Evolutionary conservation across 495 filamentous ascomycete species (phyloP).

Genomic region (Penicillium soppii): DNA sequence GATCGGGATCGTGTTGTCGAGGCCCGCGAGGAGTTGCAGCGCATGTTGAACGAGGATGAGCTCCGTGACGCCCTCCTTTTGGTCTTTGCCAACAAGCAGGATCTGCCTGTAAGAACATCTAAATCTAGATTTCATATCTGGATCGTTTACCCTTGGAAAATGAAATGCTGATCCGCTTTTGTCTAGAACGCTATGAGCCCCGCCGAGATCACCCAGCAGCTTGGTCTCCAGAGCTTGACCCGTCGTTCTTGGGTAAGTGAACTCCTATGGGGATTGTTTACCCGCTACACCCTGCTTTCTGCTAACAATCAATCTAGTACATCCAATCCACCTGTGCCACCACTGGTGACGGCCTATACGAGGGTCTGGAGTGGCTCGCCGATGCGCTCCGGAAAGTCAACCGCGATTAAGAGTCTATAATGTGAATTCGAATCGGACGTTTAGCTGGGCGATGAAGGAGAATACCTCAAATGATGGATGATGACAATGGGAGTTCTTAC

Average conservation of each 20-base stretch:
- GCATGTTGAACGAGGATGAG: constrained; percentile 99
- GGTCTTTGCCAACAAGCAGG: constrained; percentile 99
- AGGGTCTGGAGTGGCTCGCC: constrained; percentile 99
- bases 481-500: constrained; percentile 39
- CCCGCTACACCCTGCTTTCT: too few species aligned
- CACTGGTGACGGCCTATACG: constrained; percentile 98
- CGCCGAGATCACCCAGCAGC: constrained; percentile 99
- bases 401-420: constrained; percentile 63
- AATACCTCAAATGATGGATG: constrained; percentile 43
- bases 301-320: constrained; percentile 60
- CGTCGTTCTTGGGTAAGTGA: constrained; percentile 94
- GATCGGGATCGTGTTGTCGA: constrained; percentile 99
- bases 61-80: constrained; percentile 94
- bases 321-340: constrained; percentile 99
- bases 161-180: constrained; percentile 13
- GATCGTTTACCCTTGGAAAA: background rate
- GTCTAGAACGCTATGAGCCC: constrained; percentile 97
- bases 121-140: background rate
- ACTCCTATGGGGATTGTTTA: background rate
- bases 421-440: constrained; percentile 24
- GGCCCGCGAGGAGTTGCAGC: constrained; percentile 98
- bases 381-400: constrained; percentile 90
- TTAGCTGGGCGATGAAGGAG: constrained; percentile 35
- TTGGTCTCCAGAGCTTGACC: constrained; percentile 97
- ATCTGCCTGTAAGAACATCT: constrained; percentile 89